Percentiles rank a stretch among this genome's conserved stretches.
Conservation (phyloP, 2,329 filamentous ascomycete genomes). For the Hymenoscyphus occultus region DNA sequence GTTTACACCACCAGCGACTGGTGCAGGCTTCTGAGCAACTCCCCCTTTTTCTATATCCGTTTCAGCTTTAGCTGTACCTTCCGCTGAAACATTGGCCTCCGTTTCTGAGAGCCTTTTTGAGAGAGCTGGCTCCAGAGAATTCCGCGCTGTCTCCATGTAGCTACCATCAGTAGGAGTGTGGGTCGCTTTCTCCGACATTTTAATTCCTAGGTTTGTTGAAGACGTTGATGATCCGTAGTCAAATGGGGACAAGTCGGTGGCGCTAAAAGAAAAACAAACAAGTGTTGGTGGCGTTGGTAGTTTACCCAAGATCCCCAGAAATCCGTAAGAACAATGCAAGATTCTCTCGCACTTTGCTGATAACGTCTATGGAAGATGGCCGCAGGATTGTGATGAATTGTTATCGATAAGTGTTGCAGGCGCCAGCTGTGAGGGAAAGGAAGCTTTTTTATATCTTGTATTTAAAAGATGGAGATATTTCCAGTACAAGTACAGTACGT, state of each 20-base stretch:
- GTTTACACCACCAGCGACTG: slow-evolving; percentile 32
- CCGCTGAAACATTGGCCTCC: slow-evolving; percentile 64
- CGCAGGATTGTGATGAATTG: background rate
- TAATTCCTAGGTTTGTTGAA: slow-evolving; percentile 10
- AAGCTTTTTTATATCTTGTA: background rate
- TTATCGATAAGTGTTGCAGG: background rate
- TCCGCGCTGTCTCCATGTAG: slow-evolving; percentile 1
- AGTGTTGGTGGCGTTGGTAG: background rate
- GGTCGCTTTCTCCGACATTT: slow-evolving; percentile 12
- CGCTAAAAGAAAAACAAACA: background rate
- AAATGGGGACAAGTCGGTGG: slow-evolving; percentile 4
- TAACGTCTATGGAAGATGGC: background rate
- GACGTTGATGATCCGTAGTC: slow-evolving; percentile 10
- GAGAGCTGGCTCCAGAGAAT: slow-evolving; percentile 11
- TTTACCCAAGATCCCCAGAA: background rate
- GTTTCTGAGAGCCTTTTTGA: slow-evolving; percentile 32
- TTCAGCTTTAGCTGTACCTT: slow-evolving; percentile 86
- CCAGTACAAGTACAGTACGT: background rate
- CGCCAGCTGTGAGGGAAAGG: background rate
- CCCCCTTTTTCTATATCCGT: slow-evolving; percentile 68
- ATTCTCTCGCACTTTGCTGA: background rate
- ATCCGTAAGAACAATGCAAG: background rate
- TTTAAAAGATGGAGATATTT: background rate
- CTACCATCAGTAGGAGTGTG: slow-evolving; percentile 9
- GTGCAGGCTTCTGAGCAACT: slow-evolving; percentile 19